Conservation (phyloP, 1,139 yeast genomes). For the Eremothecium cymbalariae region DNA sequence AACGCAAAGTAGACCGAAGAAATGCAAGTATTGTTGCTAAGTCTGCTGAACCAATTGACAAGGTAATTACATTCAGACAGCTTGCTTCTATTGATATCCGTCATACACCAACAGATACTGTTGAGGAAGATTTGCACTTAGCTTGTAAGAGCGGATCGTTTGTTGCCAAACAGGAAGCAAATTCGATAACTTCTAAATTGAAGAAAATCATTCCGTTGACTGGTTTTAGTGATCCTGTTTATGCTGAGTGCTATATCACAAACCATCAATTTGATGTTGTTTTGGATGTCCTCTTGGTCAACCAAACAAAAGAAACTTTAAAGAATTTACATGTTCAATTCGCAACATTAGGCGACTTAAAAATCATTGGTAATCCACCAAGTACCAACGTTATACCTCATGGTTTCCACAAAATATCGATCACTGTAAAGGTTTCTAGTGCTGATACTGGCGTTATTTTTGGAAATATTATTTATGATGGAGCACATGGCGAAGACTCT, state of each 20-base stretch:
- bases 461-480: constrained; percentile 95
- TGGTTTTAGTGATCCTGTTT: constrained; percentile 96
- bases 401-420: constrained; percentile 83
- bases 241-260: constrained; percentile 93
- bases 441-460: constrained; percentile 97
- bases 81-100: constrained; percentile 47
- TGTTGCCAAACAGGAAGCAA: constrained; percentile 41
- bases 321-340: constrained; percentile 91
- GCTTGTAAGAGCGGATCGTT: constrained; percentile 44
- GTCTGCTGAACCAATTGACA: constrained; percentile 77
- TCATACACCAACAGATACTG: constrained; percentile 33
- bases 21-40: constrained; percentile 54
- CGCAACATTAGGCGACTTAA: constrained; percentile 92
- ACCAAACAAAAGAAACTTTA: constrained; percentile 86
- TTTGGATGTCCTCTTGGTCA: constrained; percentile 85
- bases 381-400: constrained; percentile 95
- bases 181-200: constrained; percentile 62
- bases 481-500: constrained; percentile 85
- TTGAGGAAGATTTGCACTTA: constrained; percentile 43
- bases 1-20: constrained; percentile 36
- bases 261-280: constrained; percentile 96
- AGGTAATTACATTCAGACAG: constrained; percentile 75
- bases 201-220: constrained; percentile 87
- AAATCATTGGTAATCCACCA: constrained; percentile 87
- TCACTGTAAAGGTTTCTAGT: constrained; percentile 88